A percentile compares a stretch with the other conserved stretches of the same genome.
Evolutionary conservation across 768 basidiomycete species (phyloP).

Genomic region (Suillus lakei): DNA sequence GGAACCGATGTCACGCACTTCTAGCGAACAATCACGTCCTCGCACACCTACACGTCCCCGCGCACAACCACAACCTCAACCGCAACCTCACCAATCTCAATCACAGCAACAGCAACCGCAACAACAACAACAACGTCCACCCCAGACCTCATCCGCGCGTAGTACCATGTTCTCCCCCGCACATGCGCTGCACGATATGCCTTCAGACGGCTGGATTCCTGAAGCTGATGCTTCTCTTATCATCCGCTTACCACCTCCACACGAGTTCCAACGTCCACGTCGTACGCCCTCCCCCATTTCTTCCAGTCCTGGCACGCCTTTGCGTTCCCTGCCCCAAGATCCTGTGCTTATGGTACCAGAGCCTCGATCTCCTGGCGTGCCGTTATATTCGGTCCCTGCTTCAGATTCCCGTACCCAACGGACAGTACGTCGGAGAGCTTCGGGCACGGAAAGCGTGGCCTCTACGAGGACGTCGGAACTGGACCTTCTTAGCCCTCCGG

Average conservation of each 20-base stretch:
- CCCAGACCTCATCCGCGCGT: slow-evolving; percentile 32
- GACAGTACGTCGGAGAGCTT: slow-evolving; percentile 48
- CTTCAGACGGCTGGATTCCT: slow-evolving; percentile 70
- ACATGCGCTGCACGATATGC: slow-evolving; percentile 45
- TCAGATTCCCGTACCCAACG: slow-evolving; percentile 32
- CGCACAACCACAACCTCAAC: slow-evolving; percentile 8
- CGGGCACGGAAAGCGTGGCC: slow-evolving; percentile 49
- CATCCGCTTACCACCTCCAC: slow-evolving; percentile 68
- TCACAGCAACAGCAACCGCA: slow-evolving; percentile 2
- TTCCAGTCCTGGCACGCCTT: slow-evolving; percentile 42
- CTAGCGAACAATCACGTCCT: slow-evolving; percentile 16
- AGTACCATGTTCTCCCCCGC: slow-evolving; percentile 50
- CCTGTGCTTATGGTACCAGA: slow-evolving; percentile 38
- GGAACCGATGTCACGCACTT: slow-evolving; percentile 18
- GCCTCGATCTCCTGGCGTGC: slow-evolving; percentile 32
- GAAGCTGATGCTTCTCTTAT: slow-evolving; percentile 51
- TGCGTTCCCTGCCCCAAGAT: slow-evolving; percentile 40
- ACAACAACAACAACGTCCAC: slow-evolving; percentile 14
- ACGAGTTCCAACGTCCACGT: slow-evolving; percentile 54
- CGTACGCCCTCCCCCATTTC: slow-evolving; percentile 21
- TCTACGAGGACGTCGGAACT: slow-evolving; percentile 58
- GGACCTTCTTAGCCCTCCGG: slow-evolving; percentile 54
- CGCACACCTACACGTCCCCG: slow-evolving; percentile 7
- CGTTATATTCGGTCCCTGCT: slow-evolving; percentile 18
- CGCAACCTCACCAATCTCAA: no score